A percentile compares a stretch with the other conserved stretches of the same genome.
phyloP scores from a whole-genome alignment of 768 basidiomycete species.

The Tephrocybe sp. region DNA sequence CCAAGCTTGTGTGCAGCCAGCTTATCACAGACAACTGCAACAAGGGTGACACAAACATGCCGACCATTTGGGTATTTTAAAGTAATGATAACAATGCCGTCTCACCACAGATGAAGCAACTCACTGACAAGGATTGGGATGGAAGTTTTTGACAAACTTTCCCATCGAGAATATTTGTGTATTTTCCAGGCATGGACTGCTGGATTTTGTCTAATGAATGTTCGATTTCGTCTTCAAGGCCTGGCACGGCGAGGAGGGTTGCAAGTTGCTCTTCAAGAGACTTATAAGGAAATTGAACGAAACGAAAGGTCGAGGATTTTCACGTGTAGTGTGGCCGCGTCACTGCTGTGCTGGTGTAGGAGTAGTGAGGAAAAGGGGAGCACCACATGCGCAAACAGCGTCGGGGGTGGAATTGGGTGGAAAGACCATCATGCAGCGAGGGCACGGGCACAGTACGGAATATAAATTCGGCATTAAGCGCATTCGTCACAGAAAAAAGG shows the following conservation, averaged over 20 bases:
- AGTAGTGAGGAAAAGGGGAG: not conserved
- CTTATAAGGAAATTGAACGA: slow-evolving; percentile 15
- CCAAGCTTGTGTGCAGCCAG: slow-evolving; percentile 35
- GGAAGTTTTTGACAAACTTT: slow-evolving; percentile 22
- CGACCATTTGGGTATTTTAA: slow-evolving; percentile 27
- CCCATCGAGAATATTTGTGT: slow-evolving; percentile 28
- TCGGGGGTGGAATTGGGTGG: slow-evolving; percentile 4
- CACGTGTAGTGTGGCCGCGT: slow-evolving; percentile 7
- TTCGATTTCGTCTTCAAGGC: slow-evolving; percentile 24
- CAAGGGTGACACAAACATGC: slow-evolving; percentile 27
- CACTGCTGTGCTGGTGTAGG: not conserved
- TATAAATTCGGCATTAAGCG: slow-evolving; percentile 16
- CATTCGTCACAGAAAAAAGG: slow-evolving; percentile 17
- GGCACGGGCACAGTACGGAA: slow-evolving; percentile 23
- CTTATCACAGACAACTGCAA: slow-evolving; percentile 36
- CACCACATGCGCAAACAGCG: not conserved
- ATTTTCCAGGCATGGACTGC: slow-evolving; percentile 7
- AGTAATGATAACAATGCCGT: slow-evolving; percentile 18
- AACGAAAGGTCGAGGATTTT: slow-evolving; percentile 2
- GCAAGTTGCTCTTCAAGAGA: slow-evolving; percentile 17
- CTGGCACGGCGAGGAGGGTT: slow-evolving; percentile 16
- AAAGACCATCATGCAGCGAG: slow-evolving; percentile 21
- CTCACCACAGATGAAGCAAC: not conserved
- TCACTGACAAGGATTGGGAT: slow-evolving; percentile 28
- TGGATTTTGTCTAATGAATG: slow-evolving; percentile 8